A percentile compares a stretch with the other conserved stretches of the same genome.
These are phyloP conservation scores for Eimeria praecox DNA, from an alignment of 169 alveolate genomes.

Conservation along the genomic window DNA sequence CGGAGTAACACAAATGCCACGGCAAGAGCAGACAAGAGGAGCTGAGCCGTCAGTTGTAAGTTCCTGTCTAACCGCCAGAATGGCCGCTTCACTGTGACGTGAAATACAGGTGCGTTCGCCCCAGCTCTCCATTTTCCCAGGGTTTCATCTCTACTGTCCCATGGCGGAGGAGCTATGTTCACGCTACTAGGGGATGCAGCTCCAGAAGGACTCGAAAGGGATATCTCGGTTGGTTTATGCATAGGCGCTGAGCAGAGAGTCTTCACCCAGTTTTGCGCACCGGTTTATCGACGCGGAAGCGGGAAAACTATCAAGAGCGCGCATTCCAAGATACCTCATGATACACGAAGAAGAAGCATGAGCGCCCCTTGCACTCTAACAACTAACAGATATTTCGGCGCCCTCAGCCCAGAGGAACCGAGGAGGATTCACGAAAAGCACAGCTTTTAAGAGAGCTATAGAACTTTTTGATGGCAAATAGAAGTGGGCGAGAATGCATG, in stretches of 20 bases:
- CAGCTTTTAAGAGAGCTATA: too few species aligned
- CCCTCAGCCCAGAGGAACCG: too few species aligned
- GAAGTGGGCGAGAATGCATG: background rate
- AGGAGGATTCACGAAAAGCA: too few species aligned
- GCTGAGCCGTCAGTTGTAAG: background rate
- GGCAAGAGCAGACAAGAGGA: background rate
- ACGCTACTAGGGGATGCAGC: background rate
- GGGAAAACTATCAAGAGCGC: background rate
- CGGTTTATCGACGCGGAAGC: background rate
- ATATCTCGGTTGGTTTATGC: background rate
- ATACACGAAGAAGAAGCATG: background rate
- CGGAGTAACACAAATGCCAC: background rate
- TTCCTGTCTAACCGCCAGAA: background rate
- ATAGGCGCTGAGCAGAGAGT: background rate
- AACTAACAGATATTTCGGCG: background rate
- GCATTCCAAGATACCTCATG: background rate
- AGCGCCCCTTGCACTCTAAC: background rate
- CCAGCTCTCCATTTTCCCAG: background rate
- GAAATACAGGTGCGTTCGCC: background rate
- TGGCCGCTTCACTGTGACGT: background rate
- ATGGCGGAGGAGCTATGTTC: background rate
- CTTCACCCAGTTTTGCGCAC: background rate
- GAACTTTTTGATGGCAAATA: background rate
- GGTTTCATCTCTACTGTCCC: background rate
- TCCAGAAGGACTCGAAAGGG: background rate